phyloP scores from a whole-genome alignment of 768 basidiomycete genomes.

The Mycena crocata region DNA sequence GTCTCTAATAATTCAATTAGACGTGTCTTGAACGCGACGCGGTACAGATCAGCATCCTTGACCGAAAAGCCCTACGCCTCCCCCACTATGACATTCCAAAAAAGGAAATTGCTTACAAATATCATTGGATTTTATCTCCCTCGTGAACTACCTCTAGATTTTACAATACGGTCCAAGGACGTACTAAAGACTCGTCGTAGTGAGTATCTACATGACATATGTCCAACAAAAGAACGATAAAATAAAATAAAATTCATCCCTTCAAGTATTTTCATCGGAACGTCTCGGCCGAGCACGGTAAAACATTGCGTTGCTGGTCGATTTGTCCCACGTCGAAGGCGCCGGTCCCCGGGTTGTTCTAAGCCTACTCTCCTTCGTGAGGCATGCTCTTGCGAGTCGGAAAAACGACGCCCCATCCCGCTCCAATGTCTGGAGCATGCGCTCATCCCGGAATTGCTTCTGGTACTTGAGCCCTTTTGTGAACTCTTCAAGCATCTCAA shows the following conservation, averaged over 20 bases:
- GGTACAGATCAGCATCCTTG: no score
- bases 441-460: slow-evolving; percentile 39
- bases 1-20: no score
- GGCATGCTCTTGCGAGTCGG: slow-evolving; percentile 35
- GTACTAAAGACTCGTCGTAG: not conserved
- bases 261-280: not conserved
- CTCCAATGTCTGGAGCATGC: slow-evolving; percentile 36
- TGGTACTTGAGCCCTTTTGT: slow-evolving; percentile 38
- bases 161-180: no score
- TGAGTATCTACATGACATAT: not conserved
- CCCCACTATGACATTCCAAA: slow-evolving; percentile 16
- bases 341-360: slow-evolving; percentile 27
- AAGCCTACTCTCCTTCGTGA: slow-evolving; percentile 36
- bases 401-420: slow-evolving; percentile 36
- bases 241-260: not conserved
- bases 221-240: not conserved
- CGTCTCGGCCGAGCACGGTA: slow-evolving; percentile 20
- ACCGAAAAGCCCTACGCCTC: slow-evolving; percentile 11
- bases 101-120: slow-evolving; percentile 13
- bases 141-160: no score
- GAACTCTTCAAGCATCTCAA: slow-evolving; percentile 36
- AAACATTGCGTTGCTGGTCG: slow-evolving; percentile 22
- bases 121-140: not conserved
- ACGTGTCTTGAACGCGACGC: no score
- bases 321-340: slow-evolving; percentile 39